Evolutionary conservation across 352 stramenopile species (phyloP), one percentile per base, ranked within the genome.

Genomic region (Pythium pectinolyticum): DNA sequence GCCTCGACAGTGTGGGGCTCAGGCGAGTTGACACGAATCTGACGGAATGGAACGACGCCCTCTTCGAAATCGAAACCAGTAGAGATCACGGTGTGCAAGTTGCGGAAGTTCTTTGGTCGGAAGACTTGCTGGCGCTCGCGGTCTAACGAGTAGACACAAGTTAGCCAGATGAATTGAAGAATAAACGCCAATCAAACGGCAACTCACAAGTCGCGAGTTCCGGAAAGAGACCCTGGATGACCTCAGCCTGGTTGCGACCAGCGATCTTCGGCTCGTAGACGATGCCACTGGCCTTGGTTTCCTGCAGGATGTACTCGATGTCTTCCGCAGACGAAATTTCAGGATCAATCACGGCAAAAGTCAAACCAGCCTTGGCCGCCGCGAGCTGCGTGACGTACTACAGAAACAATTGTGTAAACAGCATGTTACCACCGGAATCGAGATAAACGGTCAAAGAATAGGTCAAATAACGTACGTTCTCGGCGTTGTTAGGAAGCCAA

Each of bases 221-320:
- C 8, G 84, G 84, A 64, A 95, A 88, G 10, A 96, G 70, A 14
- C 65, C 40, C 54, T 89, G 73, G 53, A 94, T 78, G 65, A 96
- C 74, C 45, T 73, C 54, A 35, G 83, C 87, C 70, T 92, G 81
- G 73, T 96, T 81, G 57, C 81, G 81, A 24, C 80, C 78, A 22
- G 63, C 72, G 59, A 90, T 81, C 79, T 93, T 95, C 17, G 84
- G 86, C 66, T 94, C 88, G 66, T 94, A 96, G 25, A 96, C 50
- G 27, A 96, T 75, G 22, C 81, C 86, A 51, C 67, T 88, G 61
- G 88, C 86, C 55, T 89, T 78, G 63, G 77, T 82, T 75, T 96
- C 88, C 39, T 92, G 74, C 47, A 96, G 72, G 45, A 96, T 78
- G 61, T 82, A 92, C 59, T 79, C 86, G n/a, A 96, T 49, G 46